Base-by-base conservation (phyloP, 768 basidiomycete species). In the Lentinula raphanica region DNA sequence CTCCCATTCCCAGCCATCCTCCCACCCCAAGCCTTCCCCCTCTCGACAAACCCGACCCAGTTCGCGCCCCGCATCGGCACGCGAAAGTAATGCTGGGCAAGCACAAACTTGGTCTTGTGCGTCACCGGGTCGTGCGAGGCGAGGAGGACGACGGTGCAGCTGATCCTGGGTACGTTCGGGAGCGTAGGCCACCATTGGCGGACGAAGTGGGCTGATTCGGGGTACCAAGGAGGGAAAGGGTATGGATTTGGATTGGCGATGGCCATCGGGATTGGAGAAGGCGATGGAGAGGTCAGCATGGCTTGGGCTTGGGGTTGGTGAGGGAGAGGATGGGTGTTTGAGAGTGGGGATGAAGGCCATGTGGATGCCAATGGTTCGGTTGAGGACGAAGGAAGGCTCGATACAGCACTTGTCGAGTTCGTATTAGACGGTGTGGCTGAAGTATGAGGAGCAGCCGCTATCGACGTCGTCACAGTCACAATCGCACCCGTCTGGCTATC, bases 181-280 rank as follows among this genome's bases (percentile, higher is more conserved):
- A 89, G 69, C 2, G 80, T 83, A 1, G 88, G 88, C 88, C 88
- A 90, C 88, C 88, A 90, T 60, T 90, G 88, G 11, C 88, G 81
- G 5, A 90, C 87, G 59, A 89, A 90, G 69, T 89, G 87, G 0
- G 86, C 87, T 50, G 80, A 82, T 65, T 88, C 87, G 13, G 87
- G 86, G 60, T 82, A 84, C 87, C 86, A 89, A 0, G 79, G 77
- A 0, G 85, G 85, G 64, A 79, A 80, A 0, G 85, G 85, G 67
- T 81, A 88, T 1, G 87, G 87, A 58, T 87, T 87, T 0, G 74
- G 73, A 19, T 71, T 67, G 4, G 62, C 32, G 21, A 13, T 23
- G 8, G 23, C 40, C 12, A 13, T 17, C 2, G 29, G 46, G 36
- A 29, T 56, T 49, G 46, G 7, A 27, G 23, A 17, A 25, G 48